These are phyloP conservation scores for Lentinula edodes DNA, from an alignment of 768 basidiomycete genomes.

Conservation along the genomic window DNA sequence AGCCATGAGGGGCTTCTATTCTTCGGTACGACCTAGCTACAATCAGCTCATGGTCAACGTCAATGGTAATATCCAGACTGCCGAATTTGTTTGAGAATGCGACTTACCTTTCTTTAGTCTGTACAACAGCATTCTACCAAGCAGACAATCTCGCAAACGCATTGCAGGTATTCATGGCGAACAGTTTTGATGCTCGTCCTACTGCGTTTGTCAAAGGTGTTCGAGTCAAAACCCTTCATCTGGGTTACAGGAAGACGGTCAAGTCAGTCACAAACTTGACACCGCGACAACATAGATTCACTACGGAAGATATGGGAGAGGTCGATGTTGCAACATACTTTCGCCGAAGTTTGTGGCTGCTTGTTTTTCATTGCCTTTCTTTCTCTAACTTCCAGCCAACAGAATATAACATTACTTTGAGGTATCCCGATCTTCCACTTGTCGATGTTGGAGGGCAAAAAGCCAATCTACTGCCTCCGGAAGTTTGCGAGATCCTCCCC, in stretches of 20 bases:
- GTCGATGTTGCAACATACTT: conserved; percentile 69
- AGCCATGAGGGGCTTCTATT: conserved; percentile 54
- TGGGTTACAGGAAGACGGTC: conserved; percentile 73
- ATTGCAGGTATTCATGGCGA: conserved; percentile 45
- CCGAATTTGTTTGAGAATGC: background rate
- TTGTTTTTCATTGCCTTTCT: conserved; percentile 26
- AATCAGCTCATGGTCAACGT: conserved; percentile 60
- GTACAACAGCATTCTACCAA: conserved; percentile 57
- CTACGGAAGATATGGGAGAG: conserved; percentile 45
- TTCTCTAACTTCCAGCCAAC: background rate
- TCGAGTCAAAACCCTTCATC: conserved; percentile 59
- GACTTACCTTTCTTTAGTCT: conserved; percentile 25
- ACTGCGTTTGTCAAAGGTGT: conserved; percentile 63
- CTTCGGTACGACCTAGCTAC: conserved; percentile 52
- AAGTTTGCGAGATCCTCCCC: conserved; percentile 66
- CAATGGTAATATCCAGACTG: conserved; percentile 40
- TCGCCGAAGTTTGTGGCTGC: conserved; percentile 44
- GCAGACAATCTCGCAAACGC: conserved; percentile 62
- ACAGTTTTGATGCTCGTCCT: conserved; percentile 54
- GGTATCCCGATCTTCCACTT: conserved; percentile 45
- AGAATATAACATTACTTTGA: conserved; percentile 60
- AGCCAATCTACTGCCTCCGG: conserved; percentile 54
- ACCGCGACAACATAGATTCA: conserved; percentile 46
- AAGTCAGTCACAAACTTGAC: conserved; percentile 46
- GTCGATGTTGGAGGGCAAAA: conserved; percentile 54